phyloP scores from a whole-genome alignment of 257 asterid species.

The Lycium ferocissimum region DNA sequence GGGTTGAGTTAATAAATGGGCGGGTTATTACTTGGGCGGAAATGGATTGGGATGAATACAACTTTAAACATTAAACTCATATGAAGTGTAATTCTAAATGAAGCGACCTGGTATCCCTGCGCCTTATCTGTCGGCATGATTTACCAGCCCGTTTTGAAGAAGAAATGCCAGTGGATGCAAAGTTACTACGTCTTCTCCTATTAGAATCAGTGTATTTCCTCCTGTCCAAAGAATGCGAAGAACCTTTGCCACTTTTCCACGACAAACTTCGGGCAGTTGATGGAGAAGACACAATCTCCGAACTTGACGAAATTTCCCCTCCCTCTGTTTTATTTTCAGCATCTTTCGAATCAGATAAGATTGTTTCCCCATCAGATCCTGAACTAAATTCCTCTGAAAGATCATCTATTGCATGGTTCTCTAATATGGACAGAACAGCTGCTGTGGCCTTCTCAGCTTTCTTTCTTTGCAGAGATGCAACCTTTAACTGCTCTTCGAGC shows the following conservation, averaged over 20 bases:
- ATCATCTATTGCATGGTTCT: constrained; percentile 69
- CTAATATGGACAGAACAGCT: constrained; percentile 80
- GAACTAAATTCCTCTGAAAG: constrained; percentile 73
- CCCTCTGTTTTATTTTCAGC: constrained; percentile 40
- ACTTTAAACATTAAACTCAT: background rate
- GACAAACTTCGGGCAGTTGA: constrained; percentile 82
- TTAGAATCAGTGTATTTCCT: constrained; percentile 60
- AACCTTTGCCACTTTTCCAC: constrained; percentile 77
- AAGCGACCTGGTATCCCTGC: constrained; percentile 69
- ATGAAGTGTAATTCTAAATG: constrained; percentile 22
- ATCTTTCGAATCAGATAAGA: constrained; percentile 45
- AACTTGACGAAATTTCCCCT: constrained; percentile 57
- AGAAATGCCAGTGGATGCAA: constrained; percentile 53
- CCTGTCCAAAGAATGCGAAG: constrained; percentile 58
- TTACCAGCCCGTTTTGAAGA: constrained; percentile 73
- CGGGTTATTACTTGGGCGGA: no score
- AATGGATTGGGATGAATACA: no score
- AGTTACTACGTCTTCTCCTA: constrained; percentile 62
- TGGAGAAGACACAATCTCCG: constrained; percentile 74
- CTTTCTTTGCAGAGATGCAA: constrained; percentile 72
- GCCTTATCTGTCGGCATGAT: constrained; percentile 87
- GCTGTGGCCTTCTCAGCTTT: constrained; percentile 94
- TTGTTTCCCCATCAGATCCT: constrained; percentile 66
- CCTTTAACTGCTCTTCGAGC: constrained; percentile 84
- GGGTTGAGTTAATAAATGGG: no score